Base-by-base conservation (phyloP, 1,284 basidiomycete species). In the Jaminaea rosea region DNA sequence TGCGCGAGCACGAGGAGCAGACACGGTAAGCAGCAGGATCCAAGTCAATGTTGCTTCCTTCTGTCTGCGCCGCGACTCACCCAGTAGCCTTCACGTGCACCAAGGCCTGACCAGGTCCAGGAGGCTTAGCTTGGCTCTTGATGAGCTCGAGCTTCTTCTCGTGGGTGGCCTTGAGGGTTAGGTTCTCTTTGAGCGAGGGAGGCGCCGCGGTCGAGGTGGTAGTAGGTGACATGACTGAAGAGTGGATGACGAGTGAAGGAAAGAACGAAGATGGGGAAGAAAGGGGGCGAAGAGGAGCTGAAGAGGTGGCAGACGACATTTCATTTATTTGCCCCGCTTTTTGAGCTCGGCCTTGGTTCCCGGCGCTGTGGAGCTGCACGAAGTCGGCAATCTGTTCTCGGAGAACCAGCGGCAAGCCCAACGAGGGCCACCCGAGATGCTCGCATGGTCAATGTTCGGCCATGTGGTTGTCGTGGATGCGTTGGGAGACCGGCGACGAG, bases 1-100 rank as follows among this genome's bases (percentile, higher is more conserved):
- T 47, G 19, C 19, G 19, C 17, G n/a, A n/a, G n/a, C n/a, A n/a
- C n/a, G n/a, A n/a, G n/a, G n/a, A n/a, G n/a, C n/a, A n/a, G n/a
- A n/a, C n/a, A n/a, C n/a, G n/a, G n/a, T n/a, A n/a, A n/a, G n/a
- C n/a, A n/a, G n/a, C n/a, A n/a, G n/a, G n/a, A n/a, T n/a, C n/a
- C n/a, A n/a, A n/a, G n/a, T n/a, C n/a, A n/a, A n/a, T n/a, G n/a
- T n/a, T n/a, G n/a, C n/a, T n/a, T n/a, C n/a, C n/a, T n/a, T n/a
- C n/a, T n/a, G n/a, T n/a, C n/a, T n/a, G n/a, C n/a, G 26, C 19
- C 19, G 9, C 28, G n/a, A 49, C 52, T 51, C 23, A 52, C 49
- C 66, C 69, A 5, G 69, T 72, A 26, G 67, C 65, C 21, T 60
- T 57, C 26, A 72, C 59, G 47, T 69, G 69, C n/a, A 72, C 56